Percentiles rank a stretch among this genome's conserved stretches.
Evolutionary conservation across 192 early-diverging fungal species (phyloP).

Genomic region (Coemansia sp.): DNA sequence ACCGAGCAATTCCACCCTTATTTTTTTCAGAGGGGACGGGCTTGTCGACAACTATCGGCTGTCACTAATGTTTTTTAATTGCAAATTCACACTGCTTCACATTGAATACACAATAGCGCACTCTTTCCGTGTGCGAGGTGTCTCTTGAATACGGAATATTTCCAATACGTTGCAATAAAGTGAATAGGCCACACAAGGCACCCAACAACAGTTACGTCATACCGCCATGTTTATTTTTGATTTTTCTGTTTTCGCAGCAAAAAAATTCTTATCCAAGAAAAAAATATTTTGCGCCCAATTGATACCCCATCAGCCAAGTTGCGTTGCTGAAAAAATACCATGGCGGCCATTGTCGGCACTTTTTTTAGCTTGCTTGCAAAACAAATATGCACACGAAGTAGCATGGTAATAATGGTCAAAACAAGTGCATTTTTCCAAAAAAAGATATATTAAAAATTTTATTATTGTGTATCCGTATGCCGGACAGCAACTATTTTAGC

Average conservation of each 20-base stretch:
- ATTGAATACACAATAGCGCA: no score
- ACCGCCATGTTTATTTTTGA: neutral
- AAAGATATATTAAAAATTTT: neutral
- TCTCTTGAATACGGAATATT: neutral
- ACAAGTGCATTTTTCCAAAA: neutral
- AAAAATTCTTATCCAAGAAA: neutral
- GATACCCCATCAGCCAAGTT: neutral
- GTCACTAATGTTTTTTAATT: no score
- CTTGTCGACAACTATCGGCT: no score
- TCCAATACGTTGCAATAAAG: neutral
- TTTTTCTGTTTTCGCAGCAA: no score
- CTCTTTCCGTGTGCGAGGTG: neutral
- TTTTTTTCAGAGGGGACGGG: no score
- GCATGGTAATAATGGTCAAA: neutral
- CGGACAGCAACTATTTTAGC: neutral
- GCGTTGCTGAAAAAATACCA: neutral
- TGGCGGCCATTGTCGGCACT: neutral
- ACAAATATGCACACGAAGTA: neutral
- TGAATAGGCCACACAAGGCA: neutral
- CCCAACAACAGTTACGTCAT: neutral
- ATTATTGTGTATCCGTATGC: neutral
- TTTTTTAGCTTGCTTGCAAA: neutral
- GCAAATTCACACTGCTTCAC: no score
- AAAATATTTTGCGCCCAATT: neutral
- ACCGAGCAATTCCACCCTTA: no score